Conservation (phyloP, 805 yeast species). For the Priceomyces fermenticarens region DNA sequence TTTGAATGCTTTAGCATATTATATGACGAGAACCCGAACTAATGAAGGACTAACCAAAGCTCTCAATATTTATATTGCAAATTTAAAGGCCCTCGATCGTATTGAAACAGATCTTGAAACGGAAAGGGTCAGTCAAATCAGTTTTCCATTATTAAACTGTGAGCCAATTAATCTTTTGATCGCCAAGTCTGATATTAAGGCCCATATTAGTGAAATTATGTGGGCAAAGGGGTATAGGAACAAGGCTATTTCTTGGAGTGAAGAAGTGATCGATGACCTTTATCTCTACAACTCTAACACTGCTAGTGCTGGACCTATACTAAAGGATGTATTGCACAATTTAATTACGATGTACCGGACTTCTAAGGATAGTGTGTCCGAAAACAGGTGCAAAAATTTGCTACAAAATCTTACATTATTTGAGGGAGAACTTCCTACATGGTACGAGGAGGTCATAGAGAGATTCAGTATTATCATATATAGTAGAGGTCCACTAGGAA, state of each 20-base stretch:
- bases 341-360: constrained; percentile 29
- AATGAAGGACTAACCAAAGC: constrained; percentile 19
- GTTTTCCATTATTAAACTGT: constrained; percentile 37
- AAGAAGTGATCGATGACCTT: constrained; percentile 37
- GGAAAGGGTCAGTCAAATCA: constrained; percentile 20
- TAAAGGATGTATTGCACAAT: constrained; percentile 28
- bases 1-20: constrained; percentile 33
- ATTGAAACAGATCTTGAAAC: constrained; percentile 16
- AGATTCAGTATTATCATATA: constrained; percentile 38
- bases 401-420: constrained; percentile 20
- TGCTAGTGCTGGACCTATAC: constrained; percentile 25
- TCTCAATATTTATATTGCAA: constrained; percentile 36
- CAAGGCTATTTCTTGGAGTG: constrained; percentile 41
- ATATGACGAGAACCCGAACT: constrained; percentile 19
- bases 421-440: constrained; percentile 21
- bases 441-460: constrained; percentile 33
- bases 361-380: constrained; percentile 20
- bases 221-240: constrained; percentile 39
- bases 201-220: constrained; percentile 40
- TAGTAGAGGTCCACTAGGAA: constrained; percentile 40
- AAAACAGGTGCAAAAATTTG: constrained; percentile 26
- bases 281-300: constrained; percentile 27
- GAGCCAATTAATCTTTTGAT: constrained; percentile 24
- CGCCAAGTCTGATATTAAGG: constrained; percentile 28
- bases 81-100: constrained; percentile 22